Percentiles rank a stretch among this genome's conserved stretches.
Evolutionary conservation across 2,329 filamentous ascomycete genomes (phyloP).

Genomic region (Trematosphaeria pertusa): DNA sequence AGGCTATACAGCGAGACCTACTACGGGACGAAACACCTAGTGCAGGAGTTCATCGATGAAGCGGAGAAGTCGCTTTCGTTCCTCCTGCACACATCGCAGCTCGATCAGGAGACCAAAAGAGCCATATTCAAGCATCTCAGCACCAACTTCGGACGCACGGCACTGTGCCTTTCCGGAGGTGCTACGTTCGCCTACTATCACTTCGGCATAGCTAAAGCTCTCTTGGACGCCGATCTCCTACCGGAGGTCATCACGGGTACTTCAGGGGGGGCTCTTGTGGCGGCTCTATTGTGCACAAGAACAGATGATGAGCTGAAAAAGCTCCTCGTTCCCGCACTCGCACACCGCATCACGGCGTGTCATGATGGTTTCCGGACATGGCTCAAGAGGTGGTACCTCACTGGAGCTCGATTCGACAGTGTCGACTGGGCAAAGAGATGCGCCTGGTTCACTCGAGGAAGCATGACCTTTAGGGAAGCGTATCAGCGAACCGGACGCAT

Average conservation of each 20-base stretch:
- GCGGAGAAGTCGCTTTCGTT: constrained; percentile 73
- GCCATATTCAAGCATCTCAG: constrained; percentile 85
- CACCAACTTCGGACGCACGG: constrained; percentile 90
- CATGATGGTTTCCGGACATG: constrained; percentile 78
- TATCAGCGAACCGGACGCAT: constrained; percentile 94
- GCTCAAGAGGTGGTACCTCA: constrained; percentile 86
- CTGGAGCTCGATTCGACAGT: constrained; percentile 92
- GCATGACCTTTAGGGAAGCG: constrained; percentile 92
- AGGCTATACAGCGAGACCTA: constrained; percentile 97
- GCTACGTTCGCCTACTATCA: constrained; percentile 97
- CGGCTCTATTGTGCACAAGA: constrained; percentile 83
- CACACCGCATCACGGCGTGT: constrained; percentile 83
- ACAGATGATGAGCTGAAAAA: constrained; percentile 90
- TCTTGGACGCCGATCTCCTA: constrained; percentile 83
- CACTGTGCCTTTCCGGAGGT: constrained; percentile 89
- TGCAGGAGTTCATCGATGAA: constrained; percentile 90
- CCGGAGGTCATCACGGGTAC: constrained; percentile 97
- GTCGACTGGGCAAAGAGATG: constrained; percentile 87
- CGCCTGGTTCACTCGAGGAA: constrained; percentile 89
- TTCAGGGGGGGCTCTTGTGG: constrained; percentile 90
- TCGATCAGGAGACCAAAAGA: constrained; percentile 77
- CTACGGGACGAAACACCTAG: constrained; percentile 93
- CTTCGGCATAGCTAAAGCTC: constrained; percentile 87
- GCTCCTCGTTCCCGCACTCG: constrained; percentile 85
- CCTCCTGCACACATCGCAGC: constrained; percentile 70